Percentiles rank a stretch among this genome's conserved stretches.
Conservation (phyloP, 768 basidiomycete species). For the Tylopilus felleus region DNA sequence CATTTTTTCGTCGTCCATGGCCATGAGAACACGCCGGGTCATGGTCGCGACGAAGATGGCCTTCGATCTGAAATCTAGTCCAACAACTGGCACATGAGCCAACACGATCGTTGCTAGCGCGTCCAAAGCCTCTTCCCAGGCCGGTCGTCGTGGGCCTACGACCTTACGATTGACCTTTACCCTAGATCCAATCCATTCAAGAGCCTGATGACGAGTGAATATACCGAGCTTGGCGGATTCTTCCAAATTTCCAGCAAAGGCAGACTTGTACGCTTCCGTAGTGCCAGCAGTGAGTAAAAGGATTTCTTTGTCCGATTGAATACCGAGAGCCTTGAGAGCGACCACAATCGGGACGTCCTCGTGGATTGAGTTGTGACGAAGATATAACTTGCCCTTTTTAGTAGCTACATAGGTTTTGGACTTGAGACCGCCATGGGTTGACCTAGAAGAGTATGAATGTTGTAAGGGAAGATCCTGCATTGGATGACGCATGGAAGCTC, state of each 20-base stretch:
- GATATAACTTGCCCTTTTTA: conserved; percentile 91
- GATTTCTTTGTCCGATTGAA: conserved; percentile 97
- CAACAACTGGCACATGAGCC: conserved; percentile 90
- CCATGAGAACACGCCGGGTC: conserved; percentile 94
- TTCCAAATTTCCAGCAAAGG: conserved; percentile 90
- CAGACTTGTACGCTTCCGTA: conserved; percentile 80
- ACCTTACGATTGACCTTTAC: conserved; percentile 85
- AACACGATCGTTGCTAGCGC: conserved; percentile 97
- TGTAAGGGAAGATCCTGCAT: conserved; percentile 6
- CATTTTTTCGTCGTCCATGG: conserved; percentile 94
- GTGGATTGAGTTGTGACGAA: conserved; percentile 95
- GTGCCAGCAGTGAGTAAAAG: conserved; percentile 90
- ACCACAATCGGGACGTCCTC: conserved; percentile 97
- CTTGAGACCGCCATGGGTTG: conserved; percentile 81
- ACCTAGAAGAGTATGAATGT: conserved; percentile 42
- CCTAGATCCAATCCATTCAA: conserved; percentile 91
- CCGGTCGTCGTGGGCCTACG: conserved; percentile 77
- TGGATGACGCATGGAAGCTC: conserved; percentile 31
- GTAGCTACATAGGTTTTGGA: conserved; percentile 98
- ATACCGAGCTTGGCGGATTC: conserved; percentile 90
- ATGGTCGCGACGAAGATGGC: conserved; percentile 97
- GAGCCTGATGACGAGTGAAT: conserved; percentile 88
- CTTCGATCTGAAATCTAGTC: conserved; percentile 87
- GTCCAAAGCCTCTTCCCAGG: conserved; percentile 93
- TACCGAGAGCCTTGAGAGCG: conserved; percentile 93